A percentile compares a stretch with the other conserved stretches of the same genome.
phyloP scores from a whole-genome alignment of 441 rosid genomes.

The Gossypium trilobum region DNA sequence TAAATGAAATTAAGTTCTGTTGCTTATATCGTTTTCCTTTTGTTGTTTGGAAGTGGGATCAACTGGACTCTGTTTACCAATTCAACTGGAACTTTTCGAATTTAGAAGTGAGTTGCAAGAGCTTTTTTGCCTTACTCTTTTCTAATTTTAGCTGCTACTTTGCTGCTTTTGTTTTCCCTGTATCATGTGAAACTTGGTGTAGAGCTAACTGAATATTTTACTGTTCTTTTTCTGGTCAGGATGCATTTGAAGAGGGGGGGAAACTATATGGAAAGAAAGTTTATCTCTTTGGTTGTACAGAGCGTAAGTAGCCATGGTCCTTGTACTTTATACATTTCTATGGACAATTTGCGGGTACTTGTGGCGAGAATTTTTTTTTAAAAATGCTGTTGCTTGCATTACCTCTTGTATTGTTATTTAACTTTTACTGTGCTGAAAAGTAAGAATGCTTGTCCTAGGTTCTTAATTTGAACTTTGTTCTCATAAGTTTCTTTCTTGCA shows the following conservation, averaged over 20 bases:
- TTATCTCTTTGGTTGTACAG: slow-evolving; percentile 82
- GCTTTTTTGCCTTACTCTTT: neutral
- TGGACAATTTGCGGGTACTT: neutral
- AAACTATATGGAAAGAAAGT: slow-evolving; percentile 64
- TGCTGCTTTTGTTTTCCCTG: neutral
- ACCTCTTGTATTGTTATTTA: neutral
- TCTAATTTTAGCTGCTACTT: neutral
- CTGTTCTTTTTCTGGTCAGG: slow-evolving; percentile 32
- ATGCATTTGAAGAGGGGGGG: slow-evolving; percentile 90
- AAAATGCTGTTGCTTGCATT: neutral
- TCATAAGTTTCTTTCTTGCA: neutral
- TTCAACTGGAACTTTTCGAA: slow-evolving; percentile 76
- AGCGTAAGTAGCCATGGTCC: slow-evolving; percentile 51
- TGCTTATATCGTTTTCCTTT: slow-evolving; percentile 18
- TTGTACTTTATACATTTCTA: neutral
- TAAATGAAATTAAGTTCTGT: neutral
- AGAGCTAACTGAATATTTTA: neutral
- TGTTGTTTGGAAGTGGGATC: slow-evolving; percentile 68
- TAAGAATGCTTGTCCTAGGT: neutral
- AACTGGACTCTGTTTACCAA: slow-evolving; percentile 59
- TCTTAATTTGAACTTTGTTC: neutral
- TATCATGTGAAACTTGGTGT: neutral
- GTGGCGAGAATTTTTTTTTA: neutral
- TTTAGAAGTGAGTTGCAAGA: slow-evolving; percentile 62
- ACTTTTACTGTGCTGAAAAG: neutral